These are phyloP conservation scores for Moricandia moricandioides DNA, from an alignment of 345 rosid species.

Conservation along the genomic window DNA sequence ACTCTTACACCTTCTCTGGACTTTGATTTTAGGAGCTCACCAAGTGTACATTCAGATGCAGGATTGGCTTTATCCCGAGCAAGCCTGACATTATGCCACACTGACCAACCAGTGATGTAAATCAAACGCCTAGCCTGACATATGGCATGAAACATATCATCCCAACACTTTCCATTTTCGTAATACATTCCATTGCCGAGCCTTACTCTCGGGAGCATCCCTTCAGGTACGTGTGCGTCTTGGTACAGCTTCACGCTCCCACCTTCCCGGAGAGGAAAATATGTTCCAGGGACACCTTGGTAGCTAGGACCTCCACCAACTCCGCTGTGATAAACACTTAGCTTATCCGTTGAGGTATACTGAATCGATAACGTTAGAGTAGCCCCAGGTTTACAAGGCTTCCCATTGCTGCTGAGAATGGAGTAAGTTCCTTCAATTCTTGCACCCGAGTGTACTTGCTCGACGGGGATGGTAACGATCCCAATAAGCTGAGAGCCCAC, in stretches of 20 bases:
- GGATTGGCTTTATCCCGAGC: slow-evolving; percentile 49
- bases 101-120: slow-evolving; percentile 87
- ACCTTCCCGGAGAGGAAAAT: slow-evolving; percentile 77
- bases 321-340: slow-evolving; percentile 50
- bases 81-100: slow-evolving; percentile 56
- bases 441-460: slow-evolving; percentile 45
- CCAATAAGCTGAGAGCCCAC: slow-evolving; percentile 90
- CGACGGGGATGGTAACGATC: slow-evolving; percentile 62
- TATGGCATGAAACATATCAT: slow-evolving; percentile 67
- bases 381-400: slow-evolving; percentile 75
- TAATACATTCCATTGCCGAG: slow-evolving; percentile 54
- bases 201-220: slow-evolving; percentile 51
- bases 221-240: slow-evolving; percentile 76
- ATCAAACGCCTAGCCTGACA: slow-evolving; percentile 70
- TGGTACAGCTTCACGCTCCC: slow-evolving; percentile 75
- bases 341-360: slow-evolving; percentile 52
- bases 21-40: slow-evolving; percentile 71
- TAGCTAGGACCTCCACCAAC: slow-evolving; percentile 55
- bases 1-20: slow-evolving; percentile 94
- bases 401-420: slow-evolving; percentile 47
- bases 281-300: slow-evolving; percentile 73
- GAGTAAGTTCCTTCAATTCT: slow-evolving; percentile 70
- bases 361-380: slow-evolving; percentile 58
- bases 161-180: slow-evolving; percentile 67
- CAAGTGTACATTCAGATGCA: slow-evolving; percentile 46